A percentile compares a stretch with the other conserved stretches of the same genome.
Evolutionary conservation across 768 basidiomycete genomes (phyloP).

Genomic region (Tulasnella sp.): DNA sequence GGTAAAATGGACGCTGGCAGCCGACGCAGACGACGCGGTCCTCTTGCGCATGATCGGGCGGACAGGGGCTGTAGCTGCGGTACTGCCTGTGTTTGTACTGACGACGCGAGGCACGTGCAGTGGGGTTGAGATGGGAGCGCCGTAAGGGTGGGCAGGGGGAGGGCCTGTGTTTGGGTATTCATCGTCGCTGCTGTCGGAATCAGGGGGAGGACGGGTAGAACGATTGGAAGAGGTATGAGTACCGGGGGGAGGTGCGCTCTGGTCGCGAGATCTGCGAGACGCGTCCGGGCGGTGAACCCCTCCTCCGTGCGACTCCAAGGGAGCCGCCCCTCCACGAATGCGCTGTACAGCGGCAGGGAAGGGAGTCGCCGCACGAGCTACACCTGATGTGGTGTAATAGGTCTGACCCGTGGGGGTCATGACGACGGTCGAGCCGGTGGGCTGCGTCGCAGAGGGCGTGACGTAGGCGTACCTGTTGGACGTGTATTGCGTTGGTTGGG

Average conservation of each 20-base stretch:
- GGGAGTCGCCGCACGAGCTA: not conserved
- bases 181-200: slow-evolving; percentile 6
- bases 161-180: slow-evolving; percentile 2
- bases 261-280: not conserved
- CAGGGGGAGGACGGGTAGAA: not conserved
- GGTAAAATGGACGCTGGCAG: slow-evolving; percentile 11
- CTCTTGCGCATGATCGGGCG: slow-evolving; percentile 12
- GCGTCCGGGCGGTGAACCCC: not conserved
- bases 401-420: not conserved
- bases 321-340: not conserved
- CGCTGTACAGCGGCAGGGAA: not conserved
- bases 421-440: not conserved
- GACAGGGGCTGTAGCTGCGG: not conserved
- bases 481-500: slow-evolving; percentile 2
- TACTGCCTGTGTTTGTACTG: slow-evolving; percentile 9
- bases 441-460: not conserved
- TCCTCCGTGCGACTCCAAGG: not conserved
- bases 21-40: not conserved
- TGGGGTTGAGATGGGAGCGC: slow-evolving; percentile 1
- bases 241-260: not conserved
- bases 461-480: slow-evolving; percentile 10
- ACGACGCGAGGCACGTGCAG: slow-evolving; percentile 9
- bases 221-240: slow-evolving; percentile 2
- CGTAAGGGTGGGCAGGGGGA: not conserved
- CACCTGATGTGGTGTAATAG: not conserved